Conservation (phyloP, 1,284 basidiomycete genomes). For the Coniferiporia weirii region DNA sequence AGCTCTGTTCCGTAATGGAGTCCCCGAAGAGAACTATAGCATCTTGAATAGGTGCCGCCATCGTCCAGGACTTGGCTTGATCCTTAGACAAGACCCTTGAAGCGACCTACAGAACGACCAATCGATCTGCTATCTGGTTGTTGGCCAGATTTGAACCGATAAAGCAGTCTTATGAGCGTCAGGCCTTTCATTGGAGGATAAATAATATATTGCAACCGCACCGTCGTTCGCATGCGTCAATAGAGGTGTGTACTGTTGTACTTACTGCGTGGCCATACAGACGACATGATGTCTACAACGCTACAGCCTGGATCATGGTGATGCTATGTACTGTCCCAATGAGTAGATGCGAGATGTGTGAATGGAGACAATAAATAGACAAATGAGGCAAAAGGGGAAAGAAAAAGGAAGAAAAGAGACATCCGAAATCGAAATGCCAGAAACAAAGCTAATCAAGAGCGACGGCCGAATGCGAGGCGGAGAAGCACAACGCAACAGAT, state of each 20-base stretch:
- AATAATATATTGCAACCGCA: neutral
- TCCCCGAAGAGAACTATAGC: slow-evolving; percentile 71
- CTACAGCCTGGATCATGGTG: slow-evolving; percentile 5
- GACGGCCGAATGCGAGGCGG: slow-evolving; percentile 3
- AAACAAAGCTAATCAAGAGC: neutral
- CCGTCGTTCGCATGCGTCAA: neutral
- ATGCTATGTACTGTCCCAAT: slow-evolving; percentile 12
- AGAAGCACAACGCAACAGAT: slow-evolving; percentile 1
- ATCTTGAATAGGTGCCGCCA: slow-evolving; percentile 58
- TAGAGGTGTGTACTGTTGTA: slow-evolving; percentile 1
- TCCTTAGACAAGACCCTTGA: neutral
- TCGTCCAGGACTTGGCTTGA: slow-evolving; percentile 23
- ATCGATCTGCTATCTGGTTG: neutral
- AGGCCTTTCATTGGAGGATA: neutral
- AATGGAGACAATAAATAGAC: slow-evolving; percentile 4
- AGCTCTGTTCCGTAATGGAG: slow-evolving; percentile 65
- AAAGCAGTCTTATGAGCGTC: neutral
- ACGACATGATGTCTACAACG: slow-evolving; percentile 13
- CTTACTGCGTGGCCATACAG: slow-evolving; percentile 4
- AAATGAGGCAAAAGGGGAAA: neutral
- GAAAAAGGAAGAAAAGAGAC: neutral
- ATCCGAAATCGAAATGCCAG: neutral
- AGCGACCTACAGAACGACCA: neutral
- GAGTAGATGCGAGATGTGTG: slow-evolving; percentile 1
- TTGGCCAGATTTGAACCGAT: neutral